Conservation (phyloP, 2,329 filamentous ascomycete species). For the Periconia digitata region DNA sequence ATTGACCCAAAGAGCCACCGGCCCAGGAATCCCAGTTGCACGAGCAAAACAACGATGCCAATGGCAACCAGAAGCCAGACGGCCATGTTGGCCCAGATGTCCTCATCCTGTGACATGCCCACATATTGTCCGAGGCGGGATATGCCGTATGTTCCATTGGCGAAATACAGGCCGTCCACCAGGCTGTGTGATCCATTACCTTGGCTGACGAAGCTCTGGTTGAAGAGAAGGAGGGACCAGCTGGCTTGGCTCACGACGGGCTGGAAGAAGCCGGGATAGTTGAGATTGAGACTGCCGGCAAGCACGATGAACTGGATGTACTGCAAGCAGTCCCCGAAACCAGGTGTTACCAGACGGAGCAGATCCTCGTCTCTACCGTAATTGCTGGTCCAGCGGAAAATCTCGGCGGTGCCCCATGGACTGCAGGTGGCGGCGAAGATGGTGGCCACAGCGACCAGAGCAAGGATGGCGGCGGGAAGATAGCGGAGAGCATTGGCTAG, state of each 20-base stretch:
- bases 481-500: constrained; percentile 72
- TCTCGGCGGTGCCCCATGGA: constrained; percentile 88
- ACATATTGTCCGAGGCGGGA: constrained; percentile 77
- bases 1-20: constrained; percentile 77
- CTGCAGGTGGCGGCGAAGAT: constrained; percentile 83
- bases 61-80: constrained; percentile 84
- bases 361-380: constrained; percentile 93
- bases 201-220: constrained; percentile 79
- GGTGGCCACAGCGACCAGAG: constrained; percentile 80
- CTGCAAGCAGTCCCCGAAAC: constrained; percentile 94
- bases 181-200: constrained; percentile 67
- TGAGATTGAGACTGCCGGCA: constrained; percentile 81
- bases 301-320: constrained; percentile 93
- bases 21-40: constrained; percentile 73
- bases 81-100: constrained; percentile 94
- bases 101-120: constrained; percentile 72
- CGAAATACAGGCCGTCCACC: constrained; percentile 83
- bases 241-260: constrained; percentile 83
- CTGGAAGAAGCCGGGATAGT: constrained; percentile 93
- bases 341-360: constrained; percentile 87
- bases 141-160: constrained; percentile 76
- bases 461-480: constrained; percentile 74
- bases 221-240: constrained; percentile 93
- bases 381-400: constrained; percentile 97
- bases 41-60: constrained; percentile 64